Evolutionary conservation across 2,329 filamentous ascomycete genomes (phyloP), one percentile per base, ranked within the genome.

Genomic region (Fonsecaea monophora): DNA sequence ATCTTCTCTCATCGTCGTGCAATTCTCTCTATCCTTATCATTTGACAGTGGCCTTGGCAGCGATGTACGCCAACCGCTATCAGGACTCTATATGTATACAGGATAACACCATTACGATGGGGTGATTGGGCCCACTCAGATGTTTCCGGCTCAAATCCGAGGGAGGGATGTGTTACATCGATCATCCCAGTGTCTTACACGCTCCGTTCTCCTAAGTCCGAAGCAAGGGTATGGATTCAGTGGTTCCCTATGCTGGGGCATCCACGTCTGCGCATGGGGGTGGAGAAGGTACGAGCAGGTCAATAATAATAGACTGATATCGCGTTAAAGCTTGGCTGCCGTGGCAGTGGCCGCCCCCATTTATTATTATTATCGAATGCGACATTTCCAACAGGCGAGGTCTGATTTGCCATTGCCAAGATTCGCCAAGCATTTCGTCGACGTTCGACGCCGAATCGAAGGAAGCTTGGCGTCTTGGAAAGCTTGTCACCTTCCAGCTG

Each of bases 401-500:
- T 18, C 15, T 3, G 25, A 6, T 55, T 55, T 37, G 34, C 30
- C 34, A 55, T 37, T 55, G 53, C 53, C 53, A 55, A 55, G 53
- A 2, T 21, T 12, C 18, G 53, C 53, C 53, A 55, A 55, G 53
- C 1, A 8, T 35, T 55, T 13, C 30, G 18, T 35, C 13, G 3
- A 4, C 3, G 12, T 12, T 35, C 30, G 30, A 55, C 6, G 53
- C 30, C 30, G 53, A 55, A 34, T 37, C 53, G 53, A 55, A 55
- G 53, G 53, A 55, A 55, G 53, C 53, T 55, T 55, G 53, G 53
- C 30, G 13, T 12, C 53, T 55, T 35, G 13, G 13, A 30, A 60
- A 60, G 37, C 57, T 45, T 61, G 18, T 53, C 61, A 64, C 53
- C 61, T 64, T 64, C 61, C 61, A 40, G 61, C 53, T 50, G 40